phyloP scores from a whole-genome alignment of 495 filamentous ascomycete genomes.

The Trichocladium uniseriatum region DNA sequence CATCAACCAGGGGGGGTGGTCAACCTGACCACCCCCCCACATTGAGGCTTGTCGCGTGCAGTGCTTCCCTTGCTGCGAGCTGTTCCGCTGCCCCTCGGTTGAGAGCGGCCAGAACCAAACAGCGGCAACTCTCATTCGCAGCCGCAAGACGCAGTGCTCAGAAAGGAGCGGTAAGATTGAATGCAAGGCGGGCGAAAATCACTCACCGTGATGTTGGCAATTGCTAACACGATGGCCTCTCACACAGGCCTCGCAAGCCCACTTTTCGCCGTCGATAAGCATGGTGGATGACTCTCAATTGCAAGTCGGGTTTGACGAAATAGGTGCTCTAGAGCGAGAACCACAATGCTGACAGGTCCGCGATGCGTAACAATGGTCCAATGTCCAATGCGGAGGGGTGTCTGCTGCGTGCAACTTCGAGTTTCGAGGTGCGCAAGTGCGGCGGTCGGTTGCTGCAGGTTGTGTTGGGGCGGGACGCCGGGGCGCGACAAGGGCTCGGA shows the following conservation, averaged over 20 bases:
- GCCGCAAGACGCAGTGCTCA: too few species aligned
- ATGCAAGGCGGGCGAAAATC: conserved; percentile 17
- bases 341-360: not conserved
- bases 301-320: not conserved
- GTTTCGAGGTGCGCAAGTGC: not conserved
- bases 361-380: not conserved
- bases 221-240: conserved; percentile 89
- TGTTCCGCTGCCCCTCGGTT: conserved; percentile 26
- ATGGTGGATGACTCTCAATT: conserved; percentile 35
- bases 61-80: conserved; percentile 14
- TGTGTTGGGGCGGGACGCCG: conserved; percentile 8
- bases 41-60: conserved; percentile 3
- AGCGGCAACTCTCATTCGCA: too few species aligned
- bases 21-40: not conserved
- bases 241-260: conserved; percentile 88
- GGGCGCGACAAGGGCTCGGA: conserved; percentile 14
- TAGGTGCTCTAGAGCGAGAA: too few species aligned
- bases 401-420: conserved; percentile 5
- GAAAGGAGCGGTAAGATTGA: conserved; percentile 2
- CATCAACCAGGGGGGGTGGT: conserved; percentile 4
- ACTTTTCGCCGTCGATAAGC: conserved; percentile 86
- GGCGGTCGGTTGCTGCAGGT: not conserved
- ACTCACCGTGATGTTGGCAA: conserved; percentile 82
- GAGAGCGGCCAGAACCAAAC: conserved; percentile 17
- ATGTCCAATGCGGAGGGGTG: not conserved